Conservation (phyloP, 306 rosid genomes). For the Acacia acuminata region DNA sequence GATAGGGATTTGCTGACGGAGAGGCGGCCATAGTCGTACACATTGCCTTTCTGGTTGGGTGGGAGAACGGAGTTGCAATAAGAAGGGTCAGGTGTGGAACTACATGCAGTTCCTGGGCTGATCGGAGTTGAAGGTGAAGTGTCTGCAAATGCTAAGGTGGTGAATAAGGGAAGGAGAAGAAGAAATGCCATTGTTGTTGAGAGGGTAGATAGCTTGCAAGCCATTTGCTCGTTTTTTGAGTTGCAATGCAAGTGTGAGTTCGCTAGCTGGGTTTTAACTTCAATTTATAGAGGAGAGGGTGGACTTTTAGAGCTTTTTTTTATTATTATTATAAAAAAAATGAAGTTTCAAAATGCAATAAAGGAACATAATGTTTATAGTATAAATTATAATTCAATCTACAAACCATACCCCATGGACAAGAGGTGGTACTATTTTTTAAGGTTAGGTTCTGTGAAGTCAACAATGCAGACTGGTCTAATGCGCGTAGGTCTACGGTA, state of each 20-base stretch:
- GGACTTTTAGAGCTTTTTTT: background rate
- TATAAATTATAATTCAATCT: no score
- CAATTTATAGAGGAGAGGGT: slow-evolving; percentile 36
- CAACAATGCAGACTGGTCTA: slow-evolving; percentile 22
- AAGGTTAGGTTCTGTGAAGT: background rate
- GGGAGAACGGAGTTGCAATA: slow-evolving; percentile 75
- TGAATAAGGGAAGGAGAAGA: slow-evolving; percentile 25
- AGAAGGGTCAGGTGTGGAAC: slow-evolving; percentile 70
- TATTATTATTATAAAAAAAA: background rate
- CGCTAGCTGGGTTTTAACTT: background rate
- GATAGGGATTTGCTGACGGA: slow-evolving; percentile 65
- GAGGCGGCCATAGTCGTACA: slow-evolving; percentile 62
- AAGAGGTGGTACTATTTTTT: background rate
- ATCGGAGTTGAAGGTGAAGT: slow-evolving; percentile 35
- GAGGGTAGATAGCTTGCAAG: slow-evolving; percentile 35
- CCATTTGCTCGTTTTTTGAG: background rate
- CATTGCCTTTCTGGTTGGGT: slow-evolving; percentile 49
- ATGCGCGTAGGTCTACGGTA: background rate
- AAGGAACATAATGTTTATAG: no score
- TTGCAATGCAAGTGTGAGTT: background rate
- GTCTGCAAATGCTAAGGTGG: slow-evolving; percentile 28
- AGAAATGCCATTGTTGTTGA: slow-evolving; percentile 32
- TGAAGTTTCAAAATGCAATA: background rate
- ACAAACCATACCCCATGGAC: no score
- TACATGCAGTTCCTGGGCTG: slow-evolving; percentile 51